phyloP scores from a whole-genome alignment of 495 filamentous ascomycete species.

The Apiosordaria backusii region DNA sequence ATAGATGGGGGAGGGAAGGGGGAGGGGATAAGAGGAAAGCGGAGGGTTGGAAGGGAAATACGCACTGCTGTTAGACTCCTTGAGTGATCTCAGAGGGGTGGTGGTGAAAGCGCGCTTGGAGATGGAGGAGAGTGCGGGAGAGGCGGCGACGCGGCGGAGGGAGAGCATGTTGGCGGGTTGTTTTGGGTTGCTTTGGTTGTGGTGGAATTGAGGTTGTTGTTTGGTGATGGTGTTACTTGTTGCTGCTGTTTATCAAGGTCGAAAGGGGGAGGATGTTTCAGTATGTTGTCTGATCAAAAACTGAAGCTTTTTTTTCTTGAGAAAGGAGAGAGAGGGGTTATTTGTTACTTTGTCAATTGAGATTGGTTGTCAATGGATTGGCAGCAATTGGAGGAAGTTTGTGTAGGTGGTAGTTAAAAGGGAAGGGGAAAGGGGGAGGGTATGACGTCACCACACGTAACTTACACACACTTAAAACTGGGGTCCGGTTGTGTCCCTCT shows the following conservation, averaged over 20 bases:
- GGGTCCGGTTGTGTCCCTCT: too few species aligned
- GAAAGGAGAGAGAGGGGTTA: background rate
- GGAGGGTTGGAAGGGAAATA: background rate
- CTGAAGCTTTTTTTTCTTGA: background rate
- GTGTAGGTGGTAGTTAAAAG: too few species aligned
- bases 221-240: background rate
- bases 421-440: background rate
- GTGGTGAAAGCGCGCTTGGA: conserved; percentile 12
- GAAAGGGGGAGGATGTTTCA: background rate
- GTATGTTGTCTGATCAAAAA: too few species aligned
- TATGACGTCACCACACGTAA: background rate
- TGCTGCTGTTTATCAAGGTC: background rate
- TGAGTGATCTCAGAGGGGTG: conserved; percentile 12
- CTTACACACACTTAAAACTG: background rate
- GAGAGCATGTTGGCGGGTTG: background rate
- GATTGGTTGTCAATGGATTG: background rate
- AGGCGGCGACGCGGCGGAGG: background rate
- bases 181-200: background rate
- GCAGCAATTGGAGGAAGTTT: background rate
- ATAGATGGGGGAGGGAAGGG: background rate
- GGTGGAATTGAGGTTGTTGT: background rate
- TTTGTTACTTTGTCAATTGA: background rate
- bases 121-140: background rate
- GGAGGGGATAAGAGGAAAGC: background rate
- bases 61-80: conserved; percentile 26